Evolutionary conservation across 2,329 filamentous ascomycete species (phyloP).

Genomic region (Teratosphaeria zuluensis): DNA sequence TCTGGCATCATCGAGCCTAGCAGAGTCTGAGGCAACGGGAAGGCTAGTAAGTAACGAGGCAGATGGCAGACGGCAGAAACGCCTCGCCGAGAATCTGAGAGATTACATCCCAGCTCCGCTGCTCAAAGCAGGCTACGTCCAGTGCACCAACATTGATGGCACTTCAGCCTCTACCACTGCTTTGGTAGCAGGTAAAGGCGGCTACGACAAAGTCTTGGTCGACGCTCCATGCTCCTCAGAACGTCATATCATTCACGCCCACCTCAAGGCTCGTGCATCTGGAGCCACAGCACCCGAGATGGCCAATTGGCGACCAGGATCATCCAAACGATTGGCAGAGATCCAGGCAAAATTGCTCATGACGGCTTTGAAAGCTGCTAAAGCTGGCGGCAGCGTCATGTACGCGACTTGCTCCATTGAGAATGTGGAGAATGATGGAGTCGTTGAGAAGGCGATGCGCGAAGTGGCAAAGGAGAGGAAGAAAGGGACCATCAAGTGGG

Average conservation of each 20-base stretch:
- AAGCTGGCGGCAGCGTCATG: conserved; percentile 28
- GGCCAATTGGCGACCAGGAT: conserved; percentile 28
- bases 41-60: conserved; percentile 8
- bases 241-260: conserved; percentile 31
- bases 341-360: conserved; percentile 27
- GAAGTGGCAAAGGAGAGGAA: conserved; percentile 29
- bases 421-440: conserved; percentile 32
- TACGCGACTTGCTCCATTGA: conserved; percentile 35
- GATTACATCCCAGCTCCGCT: conserved; percentile 6
- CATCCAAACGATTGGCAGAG: conserved; percentile 28
- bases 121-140: conserved; percentile 1
- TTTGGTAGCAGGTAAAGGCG: conserved; percentile 5
- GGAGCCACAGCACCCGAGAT: conserved; percentile 28
- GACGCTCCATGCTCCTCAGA: conserved; percentile 35
- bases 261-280: conserved; percentile 20
- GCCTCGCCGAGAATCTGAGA: conserved; percentile 6
- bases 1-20: not conserved
- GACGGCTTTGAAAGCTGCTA: conserved; percentile 27
- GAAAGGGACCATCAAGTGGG: conserved; percentile 27
- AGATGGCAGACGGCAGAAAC: conserved; percentile 7
- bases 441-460: conserved; percentile 27
- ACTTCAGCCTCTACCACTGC: not conserved
- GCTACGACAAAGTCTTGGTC: conserved; percentile 33
- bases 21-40: not conserved
- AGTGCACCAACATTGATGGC: conserved; percentile 2